Base-by-base conservation (phyloP, 306 rosid species). In the Cucurbita ficifolia region DNA sequence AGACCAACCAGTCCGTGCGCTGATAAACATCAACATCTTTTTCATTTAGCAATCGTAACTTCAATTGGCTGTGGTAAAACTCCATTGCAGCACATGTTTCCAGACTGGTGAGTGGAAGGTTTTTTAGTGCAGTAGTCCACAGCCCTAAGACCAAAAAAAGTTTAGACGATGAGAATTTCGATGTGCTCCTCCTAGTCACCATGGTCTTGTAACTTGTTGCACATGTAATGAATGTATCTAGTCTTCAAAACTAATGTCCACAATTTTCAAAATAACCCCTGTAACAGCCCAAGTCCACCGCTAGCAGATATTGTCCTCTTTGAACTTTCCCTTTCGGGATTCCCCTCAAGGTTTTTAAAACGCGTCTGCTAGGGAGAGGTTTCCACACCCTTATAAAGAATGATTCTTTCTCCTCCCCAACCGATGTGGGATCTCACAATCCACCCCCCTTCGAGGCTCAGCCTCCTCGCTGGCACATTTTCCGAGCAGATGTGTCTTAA, bases 31-130 rank as follows among this genome's bases (percentile, higher is more conserved):
- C 60, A 71, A 60, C 42, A 36, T 85, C 84, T 77, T 87, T 86
- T 82, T 90, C 97, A 48, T 86, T 93, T 72, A 90, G 76, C 80
- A 93, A 70, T 82, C 98, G 80, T 76, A 82, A 82, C 86, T 84
- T 90, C 76, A 90, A 70, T 71, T 93, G 98, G 85, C 72, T 86
- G 84, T 93, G 96, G 82, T 87, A 93, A 83, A 85, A 85, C 79
- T 93, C 94, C 81, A 88, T 76, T 35, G 96, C 94, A 12, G 96
- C 89, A 78, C 87, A 84, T 35, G 96, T 83, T 81, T 93, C 98
- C 58, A 82, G 88, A 87, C 93, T 90, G 76, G 98, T 87, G 67
- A 90, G 87, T 53, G 98, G 93, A 78, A 90, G 92, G 75, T 77
- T 83, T 82, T 83, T 79, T 53, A 93, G 88, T 54, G 90, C 84